Conservation (phyloP, 2,329 filamentous ascomycete genomes). For the Ceratocystis cubensis region DNA sequence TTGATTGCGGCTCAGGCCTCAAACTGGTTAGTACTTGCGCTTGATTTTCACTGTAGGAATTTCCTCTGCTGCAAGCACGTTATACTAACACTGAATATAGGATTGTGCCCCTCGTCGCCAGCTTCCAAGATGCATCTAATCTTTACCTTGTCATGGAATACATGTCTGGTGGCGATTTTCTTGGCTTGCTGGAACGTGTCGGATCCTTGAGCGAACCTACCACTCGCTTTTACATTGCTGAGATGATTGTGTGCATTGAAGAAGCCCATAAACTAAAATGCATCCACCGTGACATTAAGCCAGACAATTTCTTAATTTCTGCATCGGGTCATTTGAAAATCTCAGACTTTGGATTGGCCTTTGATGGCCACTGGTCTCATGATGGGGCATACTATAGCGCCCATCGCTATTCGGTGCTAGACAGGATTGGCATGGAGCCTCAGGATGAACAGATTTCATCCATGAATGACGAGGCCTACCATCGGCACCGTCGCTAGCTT, state of each 20-base stretch:
- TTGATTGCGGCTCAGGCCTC: slow-evolving; percentile 81
- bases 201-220: slow-evolving; percentile 68
- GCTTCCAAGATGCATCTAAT: slow-evolving; percentile 74
- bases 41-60: background rate
- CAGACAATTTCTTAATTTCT: slow-evolving; percentile 90
- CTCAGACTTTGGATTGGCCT: slow-evolving; percentile 89
- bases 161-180: slow-evolving; percentile 91
- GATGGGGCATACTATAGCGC: slow-evolving; percentile 77
- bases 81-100: slow-evolving; percentile 28
- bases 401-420: slow-evolving; percentile 65
- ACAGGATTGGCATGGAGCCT: slow-evolving; percentile 61
- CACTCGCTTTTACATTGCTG: slow-evolving; percentile 77
- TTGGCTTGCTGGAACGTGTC: slow-evolving; percentile 73
- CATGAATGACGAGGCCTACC: slow-evolving; percentile 11
- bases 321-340: slow-evolving; percentile 85
- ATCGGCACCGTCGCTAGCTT: slow-evolving; percentile 18
- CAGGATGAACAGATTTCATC: slow-evolving; percentile 44
- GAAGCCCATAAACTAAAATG: slow-evolving; percentile 78
- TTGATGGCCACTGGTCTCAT: slow-evolving; percentile 90
- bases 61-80: background rate
- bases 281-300: slow-evolving; percentile 94
- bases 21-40: slow-evolving; percentile 44
- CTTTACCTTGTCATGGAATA: slow-evolving; percentile 97
- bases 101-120: slow-evolving; percentile 77
- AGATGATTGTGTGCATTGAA: slow-evolving; percentile 93